These are phyloP conservation scores for Vaccinium corymbosum DNA, from an alignment of 148 eudicot species.

Conservation along the genomic window DNA sequence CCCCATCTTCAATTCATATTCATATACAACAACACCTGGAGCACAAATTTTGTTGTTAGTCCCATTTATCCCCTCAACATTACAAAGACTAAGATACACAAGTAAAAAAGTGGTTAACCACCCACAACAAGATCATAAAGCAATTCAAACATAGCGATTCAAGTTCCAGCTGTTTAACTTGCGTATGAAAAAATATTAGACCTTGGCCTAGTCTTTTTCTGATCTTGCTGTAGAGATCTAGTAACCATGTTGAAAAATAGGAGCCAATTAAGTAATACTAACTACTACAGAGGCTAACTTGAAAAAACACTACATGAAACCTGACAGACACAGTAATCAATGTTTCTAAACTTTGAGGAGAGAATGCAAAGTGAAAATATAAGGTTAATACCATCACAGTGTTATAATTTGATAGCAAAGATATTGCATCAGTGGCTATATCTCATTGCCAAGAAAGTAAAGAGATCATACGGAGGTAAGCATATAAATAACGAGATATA, in stretches of 20 bases:
- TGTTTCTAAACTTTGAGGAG: background rate
- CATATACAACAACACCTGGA: conserved; percentile 90
- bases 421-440: background rate
- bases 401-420: background rate
- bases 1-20: conserved; percentile 93
- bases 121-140: conserved; percentile 3
- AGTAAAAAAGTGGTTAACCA: background rate
- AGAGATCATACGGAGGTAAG: conserved; percentile 5
- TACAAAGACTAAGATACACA: background rate
- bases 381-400: background rate
- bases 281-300: background rate
- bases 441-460: background rate
- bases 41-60: conserved; percentile 17
- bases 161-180: background rate
- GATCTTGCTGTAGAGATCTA: background rate
- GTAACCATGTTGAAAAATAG: background rate
- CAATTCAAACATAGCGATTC: background rate
- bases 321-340: background rate
- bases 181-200: background rate
- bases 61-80: background rate
- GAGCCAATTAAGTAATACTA: background rate
- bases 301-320: background rate
- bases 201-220: background rate
- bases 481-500: background rate
- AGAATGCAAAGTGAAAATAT: background rate